Conservation (phyloP, 768 basidiomycete species). For the Trametes cubensis region DNA sequence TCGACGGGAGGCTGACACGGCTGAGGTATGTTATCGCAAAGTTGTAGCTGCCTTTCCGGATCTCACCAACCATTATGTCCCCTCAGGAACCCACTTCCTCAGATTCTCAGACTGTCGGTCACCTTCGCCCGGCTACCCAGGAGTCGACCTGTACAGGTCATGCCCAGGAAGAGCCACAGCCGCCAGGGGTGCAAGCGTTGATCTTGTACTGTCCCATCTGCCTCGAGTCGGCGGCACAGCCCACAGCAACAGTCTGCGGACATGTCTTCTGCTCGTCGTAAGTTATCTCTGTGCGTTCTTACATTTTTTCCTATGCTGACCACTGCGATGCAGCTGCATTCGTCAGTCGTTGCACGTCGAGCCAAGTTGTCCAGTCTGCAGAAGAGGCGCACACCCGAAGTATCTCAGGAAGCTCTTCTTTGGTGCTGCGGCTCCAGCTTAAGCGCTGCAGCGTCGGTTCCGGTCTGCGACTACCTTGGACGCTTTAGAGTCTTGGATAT, state of each 20-base stretch:
- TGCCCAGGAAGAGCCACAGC: neutral
- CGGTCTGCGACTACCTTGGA: neutral
- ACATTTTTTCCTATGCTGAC: neutral
- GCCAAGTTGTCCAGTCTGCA: conserved; percentile 25
- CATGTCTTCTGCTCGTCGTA: conserved; percentile 40
- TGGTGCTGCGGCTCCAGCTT: neutral
- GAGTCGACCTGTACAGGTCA: neutral
- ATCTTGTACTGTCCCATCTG: conserved; percentile 36
- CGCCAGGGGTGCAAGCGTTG: conserved; percentile 13
- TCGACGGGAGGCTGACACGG: neutral
- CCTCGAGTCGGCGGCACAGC: conserved; percentile 29
- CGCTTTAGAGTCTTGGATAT: neutral
- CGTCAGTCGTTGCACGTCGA: conserved; percentile 4
- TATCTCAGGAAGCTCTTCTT: conserved; percentile 25
- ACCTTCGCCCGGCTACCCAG: neutral
- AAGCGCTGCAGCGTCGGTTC: neutral
- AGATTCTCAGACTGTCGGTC: too few species aligned
- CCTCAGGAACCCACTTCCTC: too few species aligned
- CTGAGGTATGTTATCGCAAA: neutral
- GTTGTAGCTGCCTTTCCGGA: neutral
- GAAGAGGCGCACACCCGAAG: conserved; percentile 2
- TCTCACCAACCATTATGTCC: too few species aligned
- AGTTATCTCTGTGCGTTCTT: conserved; percentile 13
- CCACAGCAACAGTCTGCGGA: conserved; percentile 36
- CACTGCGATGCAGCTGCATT: conserved; percentile 17